A percentile compares a stretch with the other conserved stretches of the same genome.
Evolutionary conservation across 495 filamentous ascomycete species (phyloP).

Genomic region (Lasiosphaeria miniovina): DNA sequence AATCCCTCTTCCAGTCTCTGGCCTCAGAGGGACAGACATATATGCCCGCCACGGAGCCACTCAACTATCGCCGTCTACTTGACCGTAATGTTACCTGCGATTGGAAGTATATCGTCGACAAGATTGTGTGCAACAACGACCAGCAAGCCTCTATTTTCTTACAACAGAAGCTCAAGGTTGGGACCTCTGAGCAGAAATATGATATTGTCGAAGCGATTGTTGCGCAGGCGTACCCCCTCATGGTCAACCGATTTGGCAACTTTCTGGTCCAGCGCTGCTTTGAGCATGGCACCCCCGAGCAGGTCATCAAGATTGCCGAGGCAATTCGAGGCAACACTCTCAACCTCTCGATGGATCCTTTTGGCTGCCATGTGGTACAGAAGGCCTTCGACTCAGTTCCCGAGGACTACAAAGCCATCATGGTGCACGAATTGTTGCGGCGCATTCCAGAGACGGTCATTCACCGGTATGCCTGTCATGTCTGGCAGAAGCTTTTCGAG

Average conservation of each 20-base stretch:
- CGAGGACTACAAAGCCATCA: slow-evolving; percentile 94
- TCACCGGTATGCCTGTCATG: slow-evolving; percentile 96
- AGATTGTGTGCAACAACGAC: slow-evolving; percentile 98
- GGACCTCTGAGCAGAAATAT: slow-evolving; percentile 91
- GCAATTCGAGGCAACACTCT: slow-evolving; percentile 93
- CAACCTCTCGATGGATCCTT: slow-evolving; percentile 94
- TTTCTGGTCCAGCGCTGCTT: slow-evolving; percentile 98
- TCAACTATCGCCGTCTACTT: slow-evolving; percentile 93
- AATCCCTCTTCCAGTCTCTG: slow-evolving; percentile 30
- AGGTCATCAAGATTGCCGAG: slow-evolving; percentile 91
- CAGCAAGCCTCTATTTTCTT: slow-evolving; percentile 98
- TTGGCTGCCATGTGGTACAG: slow-evolving; percentile 97
- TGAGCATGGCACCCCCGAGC: slow-evolving; percentile 93
- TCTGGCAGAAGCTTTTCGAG: slow-evolving; percentile 99
- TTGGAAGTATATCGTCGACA: slow-evolving; percentile 99
- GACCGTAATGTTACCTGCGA: slow-evolving; percentile 97
- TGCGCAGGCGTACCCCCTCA: slow-evolving; percentile 89
- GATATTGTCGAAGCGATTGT: slow-evolving; percentile 97
- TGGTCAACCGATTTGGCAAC: slow-evolving; percentile 98
- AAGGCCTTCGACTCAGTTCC: slow-evolving; percentile 97
- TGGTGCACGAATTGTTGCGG: slow-evolving; percentile 95
- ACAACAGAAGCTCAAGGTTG: slow-evolving; percentile 98
- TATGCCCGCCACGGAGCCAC: slow-evolving; percentile 82
- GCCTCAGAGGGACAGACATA: slow-evolving; percentile 69
- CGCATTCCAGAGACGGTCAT: slow-evolving; percentile 97